Percentiles rank a stretch among this genome's conserved stretches.
These are phyloP conservation scores for Boletus edulis DNA, from an alignment of 768 basidiomycete genomes.

Conservation along the genomic window DNA sequence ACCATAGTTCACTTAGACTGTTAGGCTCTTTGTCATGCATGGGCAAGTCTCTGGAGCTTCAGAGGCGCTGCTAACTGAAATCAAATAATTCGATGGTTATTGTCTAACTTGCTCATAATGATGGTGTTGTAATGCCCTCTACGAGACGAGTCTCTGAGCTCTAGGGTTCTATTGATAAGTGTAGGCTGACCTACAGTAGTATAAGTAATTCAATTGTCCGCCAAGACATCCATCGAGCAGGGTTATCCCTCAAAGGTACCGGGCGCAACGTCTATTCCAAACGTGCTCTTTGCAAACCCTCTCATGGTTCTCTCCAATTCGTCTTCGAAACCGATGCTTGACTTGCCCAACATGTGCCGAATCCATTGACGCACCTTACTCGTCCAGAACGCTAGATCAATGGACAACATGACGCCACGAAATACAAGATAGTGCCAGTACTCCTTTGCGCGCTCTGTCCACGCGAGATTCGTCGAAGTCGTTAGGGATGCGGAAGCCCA, in stretches of 20 bases:
- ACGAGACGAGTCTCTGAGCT: no score
- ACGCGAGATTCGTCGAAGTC: constrained; percentile 39
- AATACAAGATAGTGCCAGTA: constrained; percentile 64
- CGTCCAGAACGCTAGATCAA: constrained; percentile 73
- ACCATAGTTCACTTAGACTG: no score
- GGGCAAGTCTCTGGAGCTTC: no score
- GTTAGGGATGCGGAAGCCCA: constrained; percentile 73
- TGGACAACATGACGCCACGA: constrained; percentile 55
- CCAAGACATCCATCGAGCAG: background rate
- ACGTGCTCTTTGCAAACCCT: constrained; percentile 70
- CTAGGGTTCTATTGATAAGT: no score
- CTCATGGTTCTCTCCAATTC: constrained; percentile 75
- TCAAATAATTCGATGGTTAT: no score
- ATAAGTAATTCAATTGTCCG: no score
- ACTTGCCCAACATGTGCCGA: constrained; percentile 37
- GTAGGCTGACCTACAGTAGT: no score
- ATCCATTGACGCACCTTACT: constrained; percentile 53
- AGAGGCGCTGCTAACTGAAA: no score
- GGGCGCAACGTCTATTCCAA: constrained; percentile 72
- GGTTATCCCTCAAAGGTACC: constrained; percentile 51
- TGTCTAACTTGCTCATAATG: no score
- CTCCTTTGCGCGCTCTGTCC: constrained; percentile 45
- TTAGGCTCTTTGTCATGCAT: no score
- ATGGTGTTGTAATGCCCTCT: no score
- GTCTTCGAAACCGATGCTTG: constrained; percentile 67